Base-by-base conservation (phyloP, 2,329 filamentous ascomycete genomes). In the Xylariales sp. region DNA sequence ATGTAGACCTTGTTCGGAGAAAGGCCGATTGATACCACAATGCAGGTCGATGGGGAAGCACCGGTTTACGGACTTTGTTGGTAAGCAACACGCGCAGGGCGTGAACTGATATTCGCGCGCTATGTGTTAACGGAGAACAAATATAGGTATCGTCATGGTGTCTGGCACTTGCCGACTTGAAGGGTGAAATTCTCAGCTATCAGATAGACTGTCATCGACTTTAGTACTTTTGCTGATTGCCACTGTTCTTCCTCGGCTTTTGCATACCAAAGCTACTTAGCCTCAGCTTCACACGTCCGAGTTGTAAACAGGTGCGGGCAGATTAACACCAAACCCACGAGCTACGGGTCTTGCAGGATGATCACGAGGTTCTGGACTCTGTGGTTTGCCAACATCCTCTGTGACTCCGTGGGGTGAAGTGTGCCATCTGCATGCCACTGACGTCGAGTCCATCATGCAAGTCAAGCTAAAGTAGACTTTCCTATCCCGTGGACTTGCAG, bases 41-140 rank as follows among this genome's bases (percentile, higher is more conserved):
- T n/a, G n/a, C n/a, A n/a, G n/a, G n/a, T n/a, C n/a, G n/a, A n/a
- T n/a, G n/a, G n/a, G 24, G 24, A n/a, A 27, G n/a, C 24, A 27
- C 24, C 24, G 24, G n/a, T 16, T 39, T 20, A 31, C 36, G 36
- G 27, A 29, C 25, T 39, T 39, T 39, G 36, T 39, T 20, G 31
- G 36, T 27, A 39, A 27, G 18, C 22, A 31, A 14, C 29, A n/a
- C 29, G n/a, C n/a, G n/a, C 18, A 18, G 14, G 32, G 36, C 36
- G 36, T 31, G 36, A 18, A n/a, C 24, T 27, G 8, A n/a, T 8
- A 27, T 8, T 27, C 24, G 24, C n/a, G n/a, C n/a, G n/a, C n/a
- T n/a, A n/a, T 8, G 24, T 27, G 24, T n/a, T 27, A n/a, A 27
- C n/a, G 24, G 7, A 8, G n/a, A 27, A 8, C 24, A 31, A 27